phyloP scores from a whole-genome alignment of 208 protist species.

The Leishmania tropica region DNA sequence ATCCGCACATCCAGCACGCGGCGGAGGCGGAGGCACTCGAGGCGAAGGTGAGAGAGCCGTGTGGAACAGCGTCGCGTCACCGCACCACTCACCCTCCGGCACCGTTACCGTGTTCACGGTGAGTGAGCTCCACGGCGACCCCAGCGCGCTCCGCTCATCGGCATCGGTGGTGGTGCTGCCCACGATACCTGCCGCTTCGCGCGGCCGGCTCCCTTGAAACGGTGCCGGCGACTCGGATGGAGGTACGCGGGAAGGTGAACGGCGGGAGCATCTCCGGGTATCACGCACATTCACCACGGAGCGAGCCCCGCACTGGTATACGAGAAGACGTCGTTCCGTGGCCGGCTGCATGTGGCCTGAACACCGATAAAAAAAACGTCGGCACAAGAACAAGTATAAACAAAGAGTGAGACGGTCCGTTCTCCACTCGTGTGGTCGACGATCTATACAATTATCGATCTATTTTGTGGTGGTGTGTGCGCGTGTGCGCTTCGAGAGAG shows the following conservation, averaged over 20 bases:
- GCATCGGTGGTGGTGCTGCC: background rate
- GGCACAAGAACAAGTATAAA: background rate
- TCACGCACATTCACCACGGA: constrained; percentile 20
- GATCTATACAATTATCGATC: background rate
- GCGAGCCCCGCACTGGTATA: constrained; percentile 23
- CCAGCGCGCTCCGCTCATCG: background rate
- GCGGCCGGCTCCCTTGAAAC: background rate
- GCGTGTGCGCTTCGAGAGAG: background rate
- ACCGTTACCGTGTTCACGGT: background rate
- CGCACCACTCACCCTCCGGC: background rate
- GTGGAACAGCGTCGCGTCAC: background rate
- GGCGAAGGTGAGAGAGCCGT: background rate
- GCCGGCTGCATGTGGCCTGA: background rate
- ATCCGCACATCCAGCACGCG: background rate
- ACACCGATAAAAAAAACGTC: background rate
- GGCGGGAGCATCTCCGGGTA: background rate
- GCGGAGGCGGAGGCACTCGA: background rate
- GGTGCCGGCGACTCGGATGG: background rate
- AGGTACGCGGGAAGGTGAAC: background rate
- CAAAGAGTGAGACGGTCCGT: background rate
- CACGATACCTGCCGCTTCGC: background rate
- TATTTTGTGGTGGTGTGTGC: background rate
- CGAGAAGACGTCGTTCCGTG: constrained; percentile 19
- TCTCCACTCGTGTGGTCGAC: background rate
- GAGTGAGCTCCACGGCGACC: constrained; percentile 7